Base-by-base conservation (phyloP, 164 flowering plant genomes). In the Aristolochia contorta region DNA sequence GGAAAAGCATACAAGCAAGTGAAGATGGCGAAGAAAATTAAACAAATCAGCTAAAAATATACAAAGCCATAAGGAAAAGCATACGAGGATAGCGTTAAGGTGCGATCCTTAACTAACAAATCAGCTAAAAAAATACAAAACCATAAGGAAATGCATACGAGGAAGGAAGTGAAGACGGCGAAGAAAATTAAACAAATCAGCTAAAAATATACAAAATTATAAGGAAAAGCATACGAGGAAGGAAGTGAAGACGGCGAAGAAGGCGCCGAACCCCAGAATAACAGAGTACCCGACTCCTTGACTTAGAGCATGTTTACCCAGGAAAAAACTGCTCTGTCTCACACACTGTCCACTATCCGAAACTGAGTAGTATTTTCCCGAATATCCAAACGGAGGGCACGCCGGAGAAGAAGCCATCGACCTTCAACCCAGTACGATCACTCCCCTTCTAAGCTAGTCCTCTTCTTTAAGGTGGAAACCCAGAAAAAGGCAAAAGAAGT, bases 201-300 rank as follows among this genome's bases (percentile, higher is more conserved):
- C n/a, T n/a, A n/a, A n/a, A n/a, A n/a, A n/a, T n/a, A n/a, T n/a
- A n/a, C n/a, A n/a, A n/a, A n/a, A n/a, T n/a, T n/a, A n/a, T n/a
- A n/a, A n/a, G n/a, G n/a, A n/a, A n/a, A n/a, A n/a, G n/a, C n/a
- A n/a, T n/a, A n/a, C n/a, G n/a, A n/a, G n/a, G n/a, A n/a, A n/a
- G n/a, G n/a, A n/a, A n/a, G n/a, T n/a, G n/a, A 91, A 88, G 69
- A 86, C 61, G 6, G 96, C 97, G 70, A 91, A 91, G 70, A 91
- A 91, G 25, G 91, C 97, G 9, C 97, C 97, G 70, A 91, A 91
- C 1, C 96, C 97, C 51, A 91, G 80, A 60, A 91, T 77, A 24
- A 91, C 89, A 64, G 96, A 72, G 56, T 91, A 92, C 6, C 98
- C 98, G 69, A 89, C 86, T 6, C 84, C 95, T 67, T 92, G 95